Evolutionary conservation across 225 moss, liverwort and hornwort genomes (phyloP).

Genomic region (Polytrichum formosum): DNA sequence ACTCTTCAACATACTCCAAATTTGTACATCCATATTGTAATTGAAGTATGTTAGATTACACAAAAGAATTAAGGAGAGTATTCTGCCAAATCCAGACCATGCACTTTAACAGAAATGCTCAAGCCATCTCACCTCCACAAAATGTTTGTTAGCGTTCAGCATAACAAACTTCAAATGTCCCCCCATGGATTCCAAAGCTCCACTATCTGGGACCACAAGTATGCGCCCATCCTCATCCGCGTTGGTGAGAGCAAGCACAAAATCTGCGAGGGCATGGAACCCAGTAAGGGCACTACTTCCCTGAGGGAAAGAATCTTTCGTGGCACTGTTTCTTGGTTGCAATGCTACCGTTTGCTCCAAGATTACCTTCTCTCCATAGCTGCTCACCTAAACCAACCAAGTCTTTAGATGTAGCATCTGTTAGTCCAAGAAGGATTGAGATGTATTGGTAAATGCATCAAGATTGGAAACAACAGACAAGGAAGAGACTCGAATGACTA

Average conservation of each 20-base stretch:
- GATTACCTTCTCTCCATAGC: slow-evolving; percentile 76
- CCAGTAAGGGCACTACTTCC: slow-evolving; percentile 59
- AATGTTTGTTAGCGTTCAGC: slow-evolving; percentile 93
- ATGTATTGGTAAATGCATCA: too few relatives aligned
- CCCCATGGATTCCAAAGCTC: slow-evolving; percentile 38
- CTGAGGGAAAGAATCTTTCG: slow-evolving; percentile 30
- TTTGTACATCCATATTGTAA: too few relatives aligned
- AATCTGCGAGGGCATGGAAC: slow-evolving; percentile 82
- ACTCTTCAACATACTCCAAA: too few relatives aligned
- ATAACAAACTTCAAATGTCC: slow-evolving; percentile 85
- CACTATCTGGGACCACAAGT: slow-evolving; percentile 50
- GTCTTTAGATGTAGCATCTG: neutral
- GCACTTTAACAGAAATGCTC: too few relatives aligned
- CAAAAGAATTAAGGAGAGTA: too few relatives aligned
- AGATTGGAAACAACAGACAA: too few relatives aligned
- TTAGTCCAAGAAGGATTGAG: neutral
- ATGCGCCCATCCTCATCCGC: slow-evolving; percentile 85
- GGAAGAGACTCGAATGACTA: too few relatives aligned
- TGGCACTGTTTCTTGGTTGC: slow-evolving; percentile 29
- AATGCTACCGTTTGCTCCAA: slow-evolving; percentile 35
- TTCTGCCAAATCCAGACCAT: too few relatives aligned
- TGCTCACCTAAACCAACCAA: slow-evolving; percentile 57
- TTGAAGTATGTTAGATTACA: too few relatives aligned
- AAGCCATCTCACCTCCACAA: slow-evolving; percentile 49
- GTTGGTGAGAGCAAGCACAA: slow-evolving; percentile 86